phyloP scores from a whole-genome alignment of 805 yeast species.

The Candida multigemmis region DNA sequence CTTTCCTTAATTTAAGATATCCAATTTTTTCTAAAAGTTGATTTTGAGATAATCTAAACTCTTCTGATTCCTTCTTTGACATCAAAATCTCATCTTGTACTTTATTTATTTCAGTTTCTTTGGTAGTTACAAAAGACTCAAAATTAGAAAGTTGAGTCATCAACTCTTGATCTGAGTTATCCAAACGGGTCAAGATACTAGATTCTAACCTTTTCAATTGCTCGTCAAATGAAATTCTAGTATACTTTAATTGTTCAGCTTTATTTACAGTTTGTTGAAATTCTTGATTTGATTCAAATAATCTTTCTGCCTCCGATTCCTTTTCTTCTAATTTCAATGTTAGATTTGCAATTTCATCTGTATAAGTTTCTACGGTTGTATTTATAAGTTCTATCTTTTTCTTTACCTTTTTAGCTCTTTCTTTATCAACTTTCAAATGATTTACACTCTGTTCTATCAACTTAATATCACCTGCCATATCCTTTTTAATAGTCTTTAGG shows the following conservation, averaged over 20 bases:
- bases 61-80: conserved; percentile 1
- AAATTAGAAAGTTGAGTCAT: conserved; percentile 20
- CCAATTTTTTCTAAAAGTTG: too few species aligned
- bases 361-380: conserved; percentile 33
- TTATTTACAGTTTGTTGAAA: conserved; percentile 65
- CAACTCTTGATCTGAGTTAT: conserved; percentile 28
- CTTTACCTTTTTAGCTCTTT: conserved; percentile 55
- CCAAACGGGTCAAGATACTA: conserved; percentile 33
- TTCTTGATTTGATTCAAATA: conserved; percentile 73
- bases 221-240: conserved; percentile 33
- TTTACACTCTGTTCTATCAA: conserved; percentile 70
- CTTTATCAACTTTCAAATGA: conserved; percentile 65
- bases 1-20: too few species aligned
- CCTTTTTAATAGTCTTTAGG: conserved; percentile 68
- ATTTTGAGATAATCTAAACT: too few species aligned
- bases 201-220: conserved; percentile 44
- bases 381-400: conserved; percentile 37
- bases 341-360: conserved; percentile 37
- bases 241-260: conserved; percentile 47
- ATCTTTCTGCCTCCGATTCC: conserved; percentile 48
- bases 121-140: too few species aligned
- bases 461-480: conserved; percentile 65
- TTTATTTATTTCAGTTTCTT: conserved; percentile 9
- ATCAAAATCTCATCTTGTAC: conserved; percentile 5
- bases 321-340: conserved; percentile 41